Conservation (phyloP, 208 protist species). For the Wallacemonas collosoma region DNA sequence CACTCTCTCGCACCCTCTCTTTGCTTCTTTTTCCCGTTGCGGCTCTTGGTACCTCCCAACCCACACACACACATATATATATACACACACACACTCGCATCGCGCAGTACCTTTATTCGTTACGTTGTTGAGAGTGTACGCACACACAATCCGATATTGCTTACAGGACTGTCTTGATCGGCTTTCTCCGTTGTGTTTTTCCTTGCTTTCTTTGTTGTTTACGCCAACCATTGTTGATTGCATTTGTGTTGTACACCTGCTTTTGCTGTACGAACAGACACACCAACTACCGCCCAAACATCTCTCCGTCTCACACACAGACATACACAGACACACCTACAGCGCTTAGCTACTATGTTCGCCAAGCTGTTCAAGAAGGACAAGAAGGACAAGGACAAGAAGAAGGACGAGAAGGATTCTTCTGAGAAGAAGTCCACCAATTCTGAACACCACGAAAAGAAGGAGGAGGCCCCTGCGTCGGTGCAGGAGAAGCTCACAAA, state of each 20-base stretch:
- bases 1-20: conserved; percentile 1
- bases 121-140: no score
- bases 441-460: conserved; percentile 26
- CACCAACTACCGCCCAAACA: background rate
- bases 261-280: background rate
- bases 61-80: no score
- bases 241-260: no score
- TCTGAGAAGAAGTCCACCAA: conserved; percentile 30
- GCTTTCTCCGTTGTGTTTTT: conserved; percentile 1
- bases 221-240: no score
- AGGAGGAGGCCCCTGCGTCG: conserved; percentile 22
- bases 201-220: background rate
- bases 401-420: conserved; percentile 48
- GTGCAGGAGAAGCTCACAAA: conserved; percentile 84
- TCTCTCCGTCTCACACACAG: background rate
- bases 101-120: no score
- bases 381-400: conserved; percentile 91
- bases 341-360: conserved; percentile 53
- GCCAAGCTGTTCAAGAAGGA: conserved; percentile 85
- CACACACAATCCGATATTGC: no score
- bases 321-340: conserved; percentile 1
- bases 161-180: background rate
- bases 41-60: background rate
- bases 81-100: no score
- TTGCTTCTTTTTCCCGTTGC: background rate